phyloP scores from a whole-genome alignment of 2,329 filamentous ascomycete species.

The Uncinocarpus reesii region DNA sequence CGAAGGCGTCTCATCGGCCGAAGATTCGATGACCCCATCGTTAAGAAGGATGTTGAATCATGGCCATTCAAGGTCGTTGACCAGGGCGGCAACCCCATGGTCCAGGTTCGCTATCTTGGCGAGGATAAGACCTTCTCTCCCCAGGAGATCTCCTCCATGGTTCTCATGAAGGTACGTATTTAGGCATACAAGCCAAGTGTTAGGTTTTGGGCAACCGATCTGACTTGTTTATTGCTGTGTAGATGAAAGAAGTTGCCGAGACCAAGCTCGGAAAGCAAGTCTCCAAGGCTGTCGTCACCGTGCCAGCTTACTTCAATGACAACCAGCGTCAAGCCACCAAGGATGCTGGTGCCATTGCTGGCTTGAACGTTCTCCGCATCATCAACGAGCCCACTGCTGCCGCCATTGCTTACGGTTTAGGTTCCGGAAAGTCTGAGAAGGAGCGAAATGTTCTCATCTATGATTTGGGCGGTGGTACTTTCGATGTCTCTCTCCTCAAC shows the following conservation, averaged over 20 bases:
- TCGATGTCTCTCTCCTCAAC: conserved; percentile 98
- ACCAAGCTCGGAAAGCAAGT: conserved; percentile 97
- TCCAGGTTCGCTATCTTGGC: conserved; percentile 90
- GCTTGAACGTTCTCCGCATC: conserved; percentile 97
- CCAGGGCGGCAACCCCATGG: conserved; percentile 75
- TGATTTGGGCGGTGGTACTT: conserved; percentile 99
- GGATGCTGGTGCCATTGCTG: conserved; percentile 94
- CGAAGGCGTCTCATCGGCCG: conserved; percentile 90
- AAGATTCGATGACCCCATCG: conserved; percentile 85
- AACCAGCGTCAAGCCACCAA: conserved; percentile 99
- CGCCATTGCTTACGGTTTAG: conserved; percentile 96
- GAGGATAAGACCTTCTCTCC: conserved; percentile 94
- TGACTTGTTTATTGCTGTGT: conserved; percentile 18
- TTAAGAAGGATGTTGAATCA: conserved; percentile 97
- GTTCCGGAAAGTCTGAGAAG: conserved; percentile 87
- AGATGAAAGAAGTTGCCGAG: conserved; percentile 99
- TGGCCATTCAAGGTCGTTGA: conserved; percentile 99
- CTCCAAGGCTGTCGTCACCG: conserved; percentile 97
- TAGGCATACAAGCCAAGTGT: not conserved
- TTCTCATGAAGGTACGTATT: conserved; percentile 75
- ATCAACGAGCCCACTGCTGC: conserved; percentile 99
- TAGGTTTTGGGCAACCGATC: not conserved
- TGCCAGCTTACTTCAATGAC: conserved; percentile 99
- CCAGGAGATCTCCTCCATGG: conserved; percentile 98
- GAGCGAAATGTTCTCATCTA: conserved; percentile 99